A percentile compares a stretch with the other conserved stretches of the same genome.
Conservation (phyloP, 148 eudicot genomes). For the Vaccinium vitisidaea region DNA sequence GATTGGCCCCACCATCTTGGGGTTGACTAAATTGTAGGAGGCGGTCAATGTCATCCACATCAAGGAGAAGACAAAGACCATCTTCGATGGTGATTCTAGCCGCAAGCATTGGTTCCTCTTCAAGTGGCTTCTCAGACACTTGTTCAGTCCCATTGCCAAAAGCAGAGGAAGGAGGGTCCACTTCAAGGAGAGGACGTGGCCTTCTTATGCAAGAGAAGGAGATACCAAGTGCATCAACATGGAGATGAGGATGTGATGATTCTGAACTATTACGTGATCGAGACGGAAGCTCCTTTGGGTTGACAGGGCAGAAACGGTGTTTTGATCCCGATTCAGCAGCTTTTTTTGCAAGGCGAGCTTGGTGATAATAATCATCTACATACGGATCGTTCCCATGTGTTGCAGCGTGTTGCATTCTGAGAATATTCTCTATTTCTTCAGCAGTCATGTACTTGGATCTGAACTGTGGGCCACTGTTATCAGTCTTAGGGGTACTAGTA, state of each 20-base stretch:
- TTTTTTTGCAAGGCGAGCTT: slow-evolving; percentile 80
- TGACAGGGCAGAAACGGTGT: slow-evolving; percentile 77
- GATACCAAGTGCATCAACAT: slow-evolving; percentile 74
- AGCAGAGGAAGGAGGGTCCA: slow-evolving; percentile 58
- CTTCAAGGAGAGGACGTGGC: slow-evolving; percentile 86
- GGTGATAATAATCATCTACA: slow-evolving; percentile 90
- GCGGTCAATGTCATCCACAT: slow-evolving; percentile 89
- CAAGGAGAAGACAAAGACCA: slow-evolving; percentile 72
- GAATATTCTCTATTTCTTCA: slow-evolving; percentile 77
- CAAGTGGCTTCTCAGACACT: slow-evolving; percentile 59
- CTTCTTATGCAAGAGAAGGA: slow-evolving; percentile 82
- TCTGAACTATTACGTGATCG: slow-evolving; percentile 61
- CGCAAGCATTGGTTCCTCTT: slow-evolving; percentile 95
- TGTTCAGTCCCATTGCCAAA: slow-evolving; percentile 46
- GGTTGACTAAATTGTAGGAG: slow-evolving; percentile 66
- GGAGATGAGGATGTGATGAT: slow-evolving; percentile 76
- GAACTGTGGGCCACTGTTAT: slow-evolving; percentile 56
- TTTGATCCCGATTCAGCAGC: slow-evolving; percentile 58
- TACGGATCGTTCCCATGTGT: slow-evolving; percentile 93
- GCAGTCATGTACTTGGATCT: slow-evolving; percentile 83
- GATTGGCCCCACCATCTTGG: slow-evolving; percentile 72
- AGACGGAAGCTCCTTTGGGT: slow-evolving; percentile 57
- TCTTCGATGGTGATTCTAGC: slow-evolving; percentile 91
- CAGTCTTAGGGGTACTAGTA: slow-evolving; percentile 41
- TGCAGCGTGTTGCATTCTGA: slow-evolving; percentile 80